Evolutionary conservation across 2,329 filamentous ascomycete species (phyloP), one percentile per base, ranked within the genome.

Genomic region (Orbilia javanica): DNA sequence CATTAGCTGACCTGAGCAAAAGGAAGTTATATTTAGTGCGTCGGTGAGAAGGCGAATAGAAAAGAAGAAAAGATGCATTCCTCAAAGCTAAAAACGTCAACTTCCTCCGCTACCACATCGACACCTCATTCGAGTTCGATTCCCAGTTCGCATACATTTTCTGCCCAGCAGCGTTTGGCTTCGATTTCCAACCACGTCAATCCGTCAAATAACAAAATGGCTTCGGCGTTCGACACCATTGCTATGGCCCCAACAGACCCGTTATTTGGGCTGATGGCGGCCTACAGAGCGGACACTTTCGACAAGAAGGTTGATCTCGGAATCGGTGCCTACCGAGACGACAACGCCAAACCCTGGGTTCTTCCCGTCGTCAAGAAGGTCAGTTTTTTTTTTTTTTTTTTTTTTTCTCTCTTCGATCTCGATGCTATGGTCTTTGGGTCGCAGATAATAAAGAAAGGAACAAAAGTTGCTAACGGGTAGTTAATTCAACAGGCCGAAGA

Each of bases 241-340:
- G 93, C 94, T 82, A 91, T 95, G 85, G 96, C 96, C 79, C 94
- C 96, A 57, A 94, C 97, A 85, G 96, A 99, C 86, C 90, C 95
- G 80, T 89, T 99, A 83, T 99, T 99, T 84, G 92, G 93, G 85
- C 94, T 99, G 86, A 98, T 96, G 80, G 96, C 99, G 87, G 96
- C 96, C 79, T 99, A 96, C 92, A 99, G 98, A 89, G 94, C 94
- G 86, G 96, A 99, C 85, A 89, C 88, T 83, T 95, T 96, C 86
- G 87, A 90, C 80, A 90, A 97, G 88, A 99, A 98, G 90, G 98
- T 99, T 88, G 98, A 98, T 88, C 88, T 99, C 79, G 96, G 94
- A 87, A 96, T 98, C 81, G 96, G 96, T 83, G 96, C 96, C 84
- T 99, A 99, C 90, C 94, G 96, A 84, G 96, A 98, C 85, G 94